Base-by-base conservation (phyloP, 2,329 filamentous ascomycete species). In the Exophiala dermatitidis region DNA sequence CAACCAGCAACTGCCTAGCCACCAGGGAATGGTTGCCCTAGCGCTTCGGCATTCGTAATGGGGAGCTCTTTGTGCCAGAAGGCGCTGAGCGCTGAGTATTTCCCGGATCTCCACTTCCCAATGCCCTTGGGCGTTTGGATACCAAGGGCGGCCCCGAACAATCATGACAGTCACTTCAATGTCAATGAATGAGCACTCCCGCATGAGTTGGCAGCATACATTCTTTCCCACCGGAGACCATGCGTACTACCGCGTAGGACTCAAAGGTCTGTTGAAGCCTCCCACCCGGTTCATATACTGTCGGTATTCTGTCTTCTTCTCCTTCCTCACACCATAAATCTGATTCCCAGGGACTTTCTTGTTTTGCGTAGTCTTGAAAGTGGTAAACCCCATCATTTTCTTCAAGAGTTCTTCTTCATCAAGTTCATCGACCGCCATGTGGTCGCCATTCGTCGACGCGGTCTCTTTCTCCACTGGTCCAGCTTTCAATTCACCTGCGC, bases 251-350 rank as follows among this genome's bases (percentile, higher is more conserved):
- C 71, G 67, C 46, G 67, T 67, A 30, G 74, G 74, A 64, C 73
- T 76, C 60, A 77, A 67, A 30, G 74, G 74, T 57, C 74, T 65
- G 61, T 77, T 77, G 66, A 77, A 77, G 50, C 74, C 74, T 53
- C 74, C 74, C 31, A 68, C 60, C 59, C 74, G 73, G 59, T 75
- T 77, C 82, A 98, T 98, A 71, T 98, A 98, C 79, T 98, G 93
- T 63, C 93, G 80, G 67, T 96, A 97, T 75, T 94, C 82, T 9
- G 85, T 87, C 81, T 89, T 90, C 82, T 95, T 96, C 73, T 93
- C 89, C 77, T 93, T 96, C 62, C 85, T 77, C 48, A 96, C 83
- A 0, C 77, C 88, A 51, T 87, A 90, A 40, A 85, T 82, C 66
- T 90, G 83, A 67, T 98, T 98, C 1, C 93, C 93, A 0, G 81